Percentiles rank a stretch among this genome's conserved stretches.
phyloP scores from a whole-genome alignment of 768 basidiomycete species.

The Leccinum aurantiacum region DNA sequence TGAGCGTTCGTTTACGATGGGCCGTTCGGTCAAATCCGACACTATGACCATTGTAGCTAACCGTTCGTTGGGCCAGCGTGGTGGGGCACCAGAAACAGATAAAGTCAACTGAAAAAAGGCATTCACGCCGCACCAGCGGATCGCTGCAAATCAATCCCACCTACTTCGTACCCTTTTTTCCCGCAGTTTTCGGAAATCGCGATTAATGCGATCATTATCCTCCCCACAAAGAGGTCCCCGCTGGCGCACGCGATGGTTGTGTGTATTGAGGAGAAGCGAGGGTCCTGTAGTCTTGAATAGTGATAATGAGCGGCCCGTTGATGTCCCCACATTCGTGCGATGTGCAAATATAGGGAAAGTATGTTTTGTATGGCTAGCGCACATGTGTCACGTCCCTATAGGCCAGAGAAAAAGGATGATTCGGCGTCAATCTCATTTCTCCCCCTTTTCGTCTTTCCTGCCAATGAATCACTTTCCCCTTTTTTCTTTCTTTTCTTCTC shows the following conservation, averaged over 20 bases:
- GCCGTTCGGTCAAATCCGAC: slow-evolving; percentile 3
- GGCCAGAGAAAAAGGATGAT: slow-evolving; percentile 63
- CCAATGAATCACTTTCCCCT: slow-evolving; percentile 49
- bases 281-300: neutral
- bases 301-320: neutral
- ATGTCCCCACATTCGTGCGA: neutral
- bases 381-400: slow-evolving; percentile 35
- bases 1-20: too few species aligned
- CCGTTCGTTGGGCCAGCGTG: neutral
- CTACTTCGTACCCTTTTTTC: neutral
- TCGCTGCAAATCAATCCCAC: neutral
- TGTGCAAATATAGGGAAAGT: neutral
- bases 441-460: slow-evolving; percentile 55
- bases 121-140: neutral
- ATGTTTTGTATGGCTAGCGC: neutral
- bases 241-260: neutral
- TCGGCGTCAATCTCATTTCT: slow-evolving; percentile 58
- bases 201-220: neutral
- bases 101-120: slow-evolving; percentile 2
- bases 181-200: neutral
- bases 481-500: slow-evolving; percentile 58
- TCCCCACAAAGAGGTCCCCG: neutral
- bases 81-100: neutral
- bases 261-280: neutral
- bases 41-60: slow-evolving; percentile 5